Evolutionary conservation across 345 rosid genomes (phyloP).

Genomic region (Lumnitzera racemosa): DNA sequence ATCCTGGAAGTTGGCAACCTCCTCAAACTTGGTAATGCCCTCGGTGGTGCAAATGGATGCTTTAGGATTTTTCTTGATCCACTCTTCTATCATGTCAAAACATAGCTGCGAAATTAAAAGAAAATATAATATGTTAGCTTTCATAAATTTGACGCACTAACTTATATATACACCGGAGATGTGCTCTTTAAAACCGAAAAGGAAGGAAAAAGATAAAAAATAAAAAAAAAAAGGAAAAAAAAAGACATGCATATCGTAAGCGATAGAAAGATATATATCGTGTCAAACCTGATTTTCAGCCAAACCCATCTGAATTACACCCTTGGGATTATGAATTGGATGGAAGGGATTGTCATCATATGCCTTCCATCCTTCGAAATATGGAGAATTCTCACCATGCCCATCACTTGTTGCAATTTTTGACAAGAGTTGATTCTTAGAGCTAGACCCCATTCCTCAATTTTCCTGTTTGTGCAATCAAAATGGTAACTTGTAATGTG

Average conservation of each 20-base stretch:
- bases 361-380: constrained; percentile 28
- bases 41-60: constrained; percentile 74
- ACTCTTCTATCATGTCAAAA: constrained; percentile 7
- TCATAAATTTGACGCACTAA: neutral
- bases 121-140: neutral
- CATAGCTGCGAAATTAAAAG: constrained; percentile 10
- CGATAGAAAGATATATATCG: neutral
- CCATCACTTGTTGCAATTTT: constrained; percentile 10
- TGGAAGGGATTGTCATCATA: constrained; percentile 24
- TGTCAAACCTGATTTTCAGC: constrained; percentile 29
- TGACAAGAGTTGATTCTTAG: neutral
- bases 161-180: neutral
- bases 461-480: too few relatives aligned
- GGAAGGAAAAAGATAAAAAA: too few relatives aligned
- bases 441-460: neutral
- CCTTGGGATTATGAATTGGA: constrained; percentile 17
- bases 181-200: too few relatives aligned
- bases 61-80: constrained; percentile 10
- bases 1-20: constrained; percentile 73
- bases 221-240: too few relatives aligned
- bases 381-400: constrained; percentile 24
- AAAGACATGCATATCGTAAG: too few relatives aligned
- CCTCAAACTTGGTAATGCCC: constrained; percentile 48
- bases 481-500: too few relatives aligned
- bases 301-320: constrained; percentile 35